phyloP scores from a whole-genome alignment of 2,329 filamentous ascomycete species.

The Aspergillus nomiae region DNA sequence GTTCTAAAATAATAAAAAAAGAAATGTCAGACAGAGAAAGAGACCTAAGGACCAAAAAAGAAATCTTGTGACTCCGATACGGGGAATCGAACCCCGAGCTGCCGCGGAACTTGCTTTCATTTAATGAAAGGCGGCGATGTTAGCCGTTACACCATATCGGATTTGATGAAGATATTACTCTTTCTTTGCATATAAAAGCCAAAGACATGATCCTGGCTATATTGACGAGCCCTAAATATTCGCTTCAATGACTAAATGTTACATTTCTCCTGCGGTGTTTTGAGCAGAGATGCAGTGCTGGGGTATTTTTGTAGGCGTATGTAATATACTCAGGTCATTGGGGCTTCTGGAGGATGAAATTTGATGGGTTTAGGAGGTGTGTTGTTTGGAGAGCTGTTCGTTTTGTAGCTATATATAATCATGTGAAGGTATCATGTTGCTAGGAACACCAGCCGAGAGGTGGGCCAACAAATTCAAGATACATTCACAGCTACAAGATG shows the following conservation, averaged over 20 bases:
- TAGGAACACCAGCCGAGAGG: too few relatives aligned
- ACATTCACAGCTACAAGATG: fast-evolving
- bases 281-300: not conserved
- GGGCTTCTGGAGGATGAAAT: fast-evolving
- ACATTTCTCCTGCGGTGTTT: too few relatives aligned
- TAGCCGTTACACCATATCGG: conserved; percentile 18
- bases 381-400: not conserved
- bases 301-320: not conserved
- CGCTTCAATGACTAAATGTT: too few relatives aligned
- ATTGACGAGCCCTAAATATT: not conserved
- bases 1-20: not conserved
- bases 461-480: not conserved
- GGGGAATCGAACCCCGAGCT: conserved; percentile 18
- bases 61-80: conserved; percentile 9
- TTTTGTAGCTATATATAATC: not conserved
- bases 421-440: fast-evolving
- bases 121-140: conserved; percentile 13
- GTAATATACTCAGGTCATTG: not conserved
- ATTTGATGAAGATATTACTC: not conserved
- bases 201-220: fast-evolving
- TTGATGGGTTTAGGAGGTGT: not conserved
- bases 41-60: not conserved
- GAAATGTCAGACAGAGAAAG: too few relatives aligned
- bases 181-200: not conserved
- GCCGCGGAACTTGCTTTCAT: conserved; percentile 2